Conservation (phyloP, 805 yeast species). For the Nakazawaea ambrosiae region DNA sequence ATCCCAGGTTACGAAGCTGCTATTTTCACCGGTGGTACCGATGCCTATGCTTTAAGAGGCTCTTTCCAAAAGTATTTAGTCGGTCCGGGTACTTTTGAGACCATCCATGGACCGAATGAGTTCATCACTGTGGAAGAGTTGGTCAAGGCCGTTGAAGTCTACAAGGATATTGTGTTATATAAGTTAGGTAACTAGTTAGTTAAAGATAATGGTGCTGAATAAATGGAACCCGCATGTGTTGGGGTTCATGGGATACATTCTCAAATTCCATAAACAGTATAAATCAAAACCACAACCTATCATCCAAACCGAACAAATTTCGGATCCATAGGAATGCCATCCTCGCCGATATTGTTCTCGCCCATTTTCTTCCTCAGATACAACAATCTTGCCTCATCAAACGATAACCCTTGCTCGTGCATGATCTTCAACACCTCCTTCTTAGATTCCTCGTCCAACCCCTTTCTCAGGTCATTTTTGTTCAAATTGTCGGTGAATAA, state of each 20-base stretch:
- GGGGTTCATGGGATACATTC: no score
- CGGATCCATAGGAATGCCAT: conserved; percentile 11
- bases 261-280: no score
- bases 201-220: no score
- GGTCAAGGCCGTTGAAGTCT: conserved; percentile 40
- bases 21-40: conserved; percentile 42
- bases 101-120: conserved; percentile 45
- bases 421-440: conserved; percentile 44
- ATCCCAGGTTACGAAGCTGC: conserved; percentile 59
- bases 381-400: conserved; percentile 63
- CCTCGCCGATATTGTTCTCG: conserved; percentile 36
- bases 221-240: no score
- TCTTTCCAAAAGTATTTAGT: conserved; percentile 35
- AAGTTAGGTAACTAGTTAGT: conserved; percentile 3
- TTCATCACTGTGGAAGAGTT: conserved; percentile 35
- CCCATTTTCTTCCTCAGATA: conserved; percentile 40
- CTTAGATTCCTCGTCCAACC: conserved; percentile 52
- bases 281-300: not conserved
- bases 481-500: conserved; percentile 35
- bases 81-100: conserved; percentile 48
- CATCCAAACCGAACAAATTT: conserved; percentile 11
- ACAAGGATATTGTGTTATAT: conserved; percentile 28
- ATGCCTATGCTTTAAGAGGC: conserved; percentile 19
- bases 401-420: conserved; percentile 41
- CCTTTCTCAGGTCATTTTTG: conserved; percentile 50